phyloP scores from a whole-genome alignment of 495 filamentous ascomycete species.

The Tuber borchii region DNA sequence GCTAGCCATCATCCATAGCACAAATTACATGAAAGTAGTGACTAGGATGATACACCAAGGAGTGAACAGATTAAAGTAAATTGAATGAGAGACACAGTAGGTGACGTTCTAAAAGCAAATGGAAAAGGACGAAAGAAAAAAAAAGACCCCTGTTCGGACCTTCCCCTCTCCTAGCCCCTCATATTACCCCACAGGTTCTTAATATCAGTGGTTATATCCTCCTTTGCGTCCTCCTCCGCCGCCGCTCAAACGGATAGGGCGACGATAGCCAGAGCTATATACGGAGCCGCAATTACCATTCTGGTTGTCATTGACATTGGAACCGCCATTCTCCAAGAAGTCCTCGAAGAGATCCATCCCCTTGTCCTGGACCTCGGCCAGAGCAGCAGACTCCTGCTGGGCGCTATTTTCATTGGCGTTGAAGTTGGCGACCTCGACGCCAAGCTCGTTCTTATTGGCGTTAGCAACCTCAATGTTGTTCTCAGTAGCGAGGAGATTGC shows the following conservation, averaged over 20 bases:
- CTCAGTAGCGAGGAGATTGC: conserved; percentile 42
- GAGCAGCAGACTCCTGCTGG: conserved; percentile 40
- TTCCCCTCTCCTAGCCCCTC: neutral
- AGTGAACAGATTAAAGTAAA: neutral
- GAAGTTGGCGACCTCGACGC: conserved; percentile 43
- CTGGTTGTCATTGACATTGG: conserved; percentile 40
- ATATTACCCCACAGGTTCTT: neutral
- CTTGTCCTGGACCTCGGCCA: conserved; percentile 41
- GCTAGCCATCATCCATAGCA: neutral
- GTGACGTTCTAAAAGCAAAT: neutral
- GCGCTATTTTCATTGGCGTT: conserved; percentile 43
- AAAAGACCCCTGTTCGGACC: neutral
- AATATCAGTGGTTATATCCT: neutral
- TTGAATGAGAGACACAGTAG: neutral
- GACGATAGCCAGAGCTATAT: neutral
- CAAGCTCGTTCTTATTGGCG: conserved; percentile 43
- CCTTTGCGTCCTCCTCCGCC: neutral
- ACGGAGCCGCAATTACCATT: conserved; percentile 30
- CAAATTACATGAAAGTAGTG: neutral
- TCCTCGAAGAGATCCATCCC: conserved; percentile 41
- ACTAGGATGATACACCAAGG: neutral
- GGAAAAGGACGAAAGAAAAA: neutral
- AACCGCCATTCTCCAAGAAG: conserved; percentile 35
- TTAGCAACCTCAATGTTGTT: conserved; percentile 44
- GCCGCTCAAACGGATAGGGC: neutral